Conservation (phyloP, 192 early-diverging fungal species). For the Gaertneriomyces sp. region DNA sequence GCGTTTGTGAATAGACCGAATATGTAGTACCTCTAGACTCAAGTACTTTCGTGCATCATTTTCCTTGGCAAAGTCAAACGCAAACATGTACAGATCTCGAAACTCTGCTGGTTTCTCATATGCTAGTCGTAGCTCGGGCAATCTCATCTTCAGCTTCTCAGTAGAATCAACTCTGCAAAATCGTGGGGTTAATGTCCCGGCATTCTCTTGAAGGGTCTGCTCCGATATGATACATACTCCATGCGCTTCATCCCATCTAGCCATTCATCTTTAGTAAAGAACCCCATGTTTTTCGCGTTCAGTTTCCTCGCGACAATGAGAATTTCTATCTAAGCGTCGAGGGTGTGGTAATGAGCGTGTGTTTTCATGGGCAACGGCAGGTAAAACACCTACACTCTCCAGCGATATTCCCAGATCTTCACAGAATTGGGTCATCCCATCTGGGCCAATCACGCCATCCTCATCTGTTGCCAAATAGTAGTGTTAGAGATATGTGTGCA, state of each 20-base stretch:
- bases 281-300: conserved; percentile 28
- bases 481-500: no score
- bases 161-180: conserved; percentile 25
- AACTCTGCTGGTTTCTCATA: conserved; percentile 38
- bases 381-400: conserved; percentile 3
- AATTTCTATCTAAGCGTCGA: conserved; percentile 22
- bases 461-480: conserved; percentile 11
- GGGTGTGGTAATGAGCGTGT: neutral
- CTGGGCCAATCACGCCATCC: conserved; percentile 27
- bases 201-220: neutral
- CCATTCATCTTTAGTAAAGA: conserved; percentile 30
- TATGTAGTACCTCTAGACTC: conserved; percentile 47
- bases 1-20: neutral
- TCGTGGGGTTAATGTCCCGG: neutral
- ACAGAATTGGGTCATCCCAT: conserved; percentile 25
- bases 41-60: conserved; percentile 55
- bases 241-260: conserved; percentile 24
- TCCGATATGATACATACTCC: conserved; percentile 9
- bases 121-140: conserved; percentile 8
- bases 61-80: conserved; percentile 63
- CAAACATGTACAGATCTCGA: conserved; percentile 60
- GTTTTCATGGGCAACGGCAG: neutral
- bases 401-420: conserved; percentile 15
- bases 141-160: conserved; percentile 1
- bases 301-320: conserved; percentile 29